Evolutionary conservation across 257 asterid genomes (phyloP).

Genomic region (Solanum clarkiae): DNA sequence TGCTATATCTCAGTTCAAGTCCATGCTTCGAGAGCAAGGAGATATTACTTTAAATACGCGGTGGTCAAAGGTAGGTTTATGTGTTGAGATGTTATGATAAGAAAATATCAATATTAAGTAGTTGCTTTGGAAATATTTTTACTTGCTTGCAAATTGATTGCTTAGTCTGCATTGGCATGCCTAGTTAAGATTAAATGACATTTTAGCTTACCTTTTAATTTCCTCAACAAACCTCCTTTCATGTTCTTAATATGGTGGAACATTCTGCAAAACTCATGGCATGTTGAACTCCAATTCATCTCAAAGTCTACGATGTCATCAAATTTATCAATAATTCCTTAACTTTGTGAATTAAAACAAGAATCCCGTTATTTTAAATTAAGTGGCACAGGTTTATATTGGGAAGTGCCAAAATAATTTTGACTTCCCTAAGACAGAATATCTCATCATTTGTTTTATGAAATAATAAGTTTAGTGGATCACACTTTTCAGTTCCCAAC

Average conservation of each 20-base stretch:
- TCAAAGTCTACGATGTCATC: neutral
- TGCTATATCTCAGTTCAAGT: constrained; percentile 53
- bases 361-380: neutral
- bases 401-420: neutral
- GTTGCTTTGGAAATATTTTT: neutral
- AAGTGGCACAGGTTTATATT: neutral
- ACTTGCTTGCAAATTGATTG: neutral
- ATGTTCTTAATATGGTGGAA: neutral
- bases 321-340: neutral
- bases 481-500: neutral
- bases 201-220: neutral
- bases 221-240: neutral
- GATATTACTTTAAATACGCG: constrained; percentile 57
- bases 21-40: constrained; percentile 69
- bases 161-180: neutral
- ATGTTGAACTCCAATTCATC: neutral
- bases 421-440: neutral
- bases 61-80: constrained; percentile 78
- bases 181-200: neutral
- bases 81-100: neutral
- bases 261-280: neutral
- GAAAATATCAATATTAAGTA: neutral
- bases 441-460: neutral
- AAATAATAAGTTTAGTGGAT: neutral
- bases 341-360: neutral